Base-by-base conservation (phyloP, 768 basidiomycete genomes). In the Dentipellis fragilis region DNA sequence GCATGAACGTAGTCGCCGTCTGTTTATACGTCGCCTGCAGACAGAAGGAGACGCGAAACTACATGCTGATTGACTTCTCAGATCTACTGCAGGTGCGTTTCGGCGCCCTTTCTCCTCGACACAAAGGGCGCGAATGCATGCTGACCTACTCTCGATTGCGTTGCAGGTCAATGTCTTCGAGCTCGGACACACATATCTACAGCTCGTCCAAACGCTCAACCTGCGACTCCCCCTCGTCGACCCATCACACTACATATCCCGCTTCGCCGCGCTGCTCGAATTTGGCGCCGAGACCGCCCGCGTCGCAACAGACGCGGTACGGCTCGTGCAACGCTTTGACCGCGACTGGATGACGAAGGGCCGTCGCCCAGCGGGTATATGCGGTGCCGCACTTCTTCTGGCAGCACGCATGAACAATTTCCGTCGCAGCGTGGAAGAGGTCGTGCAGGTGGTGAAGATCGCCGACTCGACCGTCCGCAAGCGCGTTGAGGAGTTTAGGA, bases 31-130 rank as follows among this genome's bases (percentile, higher is more conserved):
- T 95, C 45, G 91, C 93, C 3, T 95, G 93, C 66, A 71, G 95
- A 57, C 85, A 93, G 70, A 89, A 87, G 64, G 90, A 95, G 69
- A 92, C 90, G 0, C 73, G 87, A 52, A 91, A 86, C 55, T 90
- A 94, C 68, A 98, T 98, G 96, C 81, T 99, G 22, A 98, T 99
- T 59, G 96, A 99, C 71, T 98, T 99, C 64, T 92, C 92, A n/a
- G 95, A 98, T 66, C 75, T 94, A 40, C 79, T 99, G 3, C 88
- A 92, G 74, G 94, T 88, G 61, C 58, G 68, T 61, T 29, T 4
- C 1, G 11, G 23, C 48, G 42, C 22, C 16, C 7, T 38, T 37
- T 29, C 16, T 56, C 29, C 23, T 16, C 17, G 47, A 46, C 21
- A 14, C 29, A 37, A 5, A 48, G n/a, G 22, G 54, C 42, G 38